Conservation (phyloP, 805 yeast species). For the Yamadazyma takamatsuzukensis region DNA sequence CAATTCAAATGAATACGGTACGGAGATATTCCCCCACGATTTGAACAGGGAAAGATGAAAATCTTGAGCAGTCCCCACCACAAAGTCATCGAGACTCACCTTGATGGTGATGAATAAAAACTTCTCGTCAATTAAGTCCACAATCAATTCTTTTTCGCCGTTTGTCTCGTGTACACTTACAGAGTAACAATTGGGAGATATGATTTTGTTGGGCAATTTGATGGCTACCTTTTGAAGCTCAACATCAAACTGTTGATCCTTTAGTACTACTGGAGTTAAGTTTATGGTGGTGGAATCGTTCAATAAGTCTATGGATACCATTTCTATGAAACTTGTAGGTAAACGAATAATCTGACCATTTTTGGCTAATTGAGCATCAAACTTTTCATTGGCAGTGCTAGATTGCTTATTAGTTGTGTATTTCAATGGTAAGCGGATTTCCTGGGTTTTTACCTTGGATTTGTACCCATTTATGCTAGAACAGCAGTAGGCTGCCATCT, state of each 20-base stretch:
- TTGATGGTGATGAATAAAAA: conserved; percentile 51
- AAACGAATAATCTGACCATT: conserved; percentile 23
- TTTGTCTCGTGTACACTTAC: conserved; percentile 6
- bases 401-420: background rate
- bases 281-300: conserved; percentile 27
- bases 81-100: conserved; percentile 43
- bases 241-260: conserved; percentile 18
- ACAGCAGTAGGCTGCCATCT: conserved; percentile 6
- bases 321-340: conserved; percentile 20
- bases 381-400: conserved; percentile 19
- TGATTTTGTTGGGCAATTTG: conserved; percentile 21
- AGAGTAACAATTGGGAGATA: conserved; percentile 15
- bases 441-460: conserved; percentile 4
- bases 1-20: conserved; percentile 57
- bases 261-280: conserved; percentile 35
- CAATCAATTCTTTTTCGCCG: conserved; percentile 18
- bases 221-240: conserved; percentile 31
- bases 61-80: conserved; percentile 15
- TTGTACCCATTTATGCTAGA: conserved; percentile 9
- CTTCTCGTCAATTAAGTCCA: conserved; percentile 52
- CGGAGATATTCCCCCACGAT: conserved; percentile 65
- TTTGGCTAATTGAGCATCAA: conserved; percentile 15
- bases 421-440: conserved; percentile 12
- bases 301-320: conserved; percentile 27
- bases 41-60: conserved; percentile 29